Base-by-base conservation (phyloP, 331 rosid species). In the Phaseolus coccineus region DNA sequence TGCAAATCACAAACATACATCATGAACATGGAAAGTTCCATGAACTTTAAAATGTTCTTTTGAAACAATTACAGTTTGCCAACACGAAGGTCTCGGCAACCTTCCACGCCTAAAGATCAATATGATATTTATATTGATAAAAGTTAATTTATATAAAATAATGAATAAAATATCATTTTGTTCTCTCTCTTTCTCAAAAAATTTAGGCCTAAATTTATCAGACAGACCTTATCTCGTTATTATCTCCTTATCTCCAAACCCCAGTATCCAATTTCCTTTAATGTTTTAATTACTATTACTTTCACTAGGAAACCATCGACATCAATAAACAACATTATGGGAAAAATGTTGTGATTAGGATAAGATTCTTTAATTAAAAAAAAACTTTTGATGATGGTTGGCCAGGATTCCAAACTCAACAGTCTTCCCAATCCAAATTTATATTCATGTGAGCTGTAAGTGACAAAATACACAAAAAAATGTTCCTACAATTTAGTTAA, bases 221-320 rank as follows among this genome's bases (percentile, higher is more conserved):
- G 42, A 74, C 10, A 25, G 40, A 56, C 22, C 58, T 27, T 58
- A 74, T 44, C 79, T 46, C 3, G 22, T 44, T 44, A 7, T 40
- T 8, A 68, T 68, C 56, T 67, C 57, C 69, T 73, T 73, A 55
- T 73, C 77, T n/a, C 10, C 28, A 16, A 27, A 74, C 56, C 5
- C 13, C n/a, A n/a, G 25, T n/a, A 46, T 47, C 71, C 33, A 62
- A 61, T 28, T 42, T 56, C 16, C 28, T 56, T 14, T 24, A 31
- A 62, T 8, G 13, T 7, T 33, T 14, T 37, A 56, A 56, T 14
- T 57, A 39, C 27, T 25, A 14, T 16, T 42, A 13, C 25, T 69
- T 69, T 11, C 11, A 25, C 19, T 30, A 2, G 37, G 62, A 75
- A 75, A 47, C 71, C 22, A 75, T 75, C 61, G 3, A 19, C 71